Percentiles rank a stretch among this genome's conserved stretches.
phyloP scores from a whole-genome alignment of 2,329 filamentous ascomycete species.

The Daldinia eschscholtzii region DNA sequence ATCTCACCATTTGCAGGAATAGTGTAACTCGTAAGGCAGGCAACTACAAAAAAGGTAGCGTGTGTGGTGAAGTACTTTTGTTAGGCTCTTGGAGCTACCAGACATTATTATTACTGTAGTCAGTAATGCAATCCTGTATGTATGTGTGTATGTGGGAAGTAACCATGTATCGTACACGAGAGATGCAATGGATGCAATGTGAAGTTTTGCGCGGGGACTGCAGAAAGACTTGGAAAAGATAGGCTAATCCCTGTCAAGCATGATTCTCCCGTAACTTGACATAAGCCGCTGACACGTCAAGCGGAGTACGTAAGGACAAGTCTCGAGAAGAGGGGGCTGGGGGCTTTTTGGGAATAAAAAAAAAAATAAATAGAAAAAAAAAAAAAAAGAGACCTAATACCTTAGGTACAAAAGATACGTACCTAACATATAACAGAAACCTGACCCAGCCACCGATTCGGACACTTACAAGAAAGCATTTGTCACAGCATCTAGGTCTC shows the following conservation, averaged over 20 bases:
- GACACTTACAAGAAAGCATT: constrained; percentile 32
- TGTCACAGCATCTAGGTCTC: constrained; percentile 19
- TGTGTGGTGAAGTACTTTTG: neutral
- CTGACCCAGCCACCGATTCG: constrained; percentile 39
- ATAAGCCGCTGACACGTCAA: constrained; percentile 42
- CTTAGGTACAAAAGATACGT: neutral
- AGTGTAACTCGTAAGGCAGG: constrained; percentile 16
- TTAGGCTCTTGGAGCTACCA: neutral
- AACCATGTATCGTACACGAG: constrained; percentile 7
- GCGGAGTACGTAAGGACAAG: constrained; percentile 41
- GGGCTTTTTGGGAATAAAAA: constrained; percentile 8
- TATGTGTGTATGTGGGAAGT: constrained; percentile 2
- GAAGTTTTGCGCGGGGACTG: constrained; percentile 34
- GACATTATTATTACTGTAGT: neutral
- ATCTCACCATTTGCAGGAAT: constrained; percentile 40
- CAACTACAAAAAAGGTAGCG: neutral
- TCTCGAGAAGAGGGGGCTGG: constrained; percentile 34
- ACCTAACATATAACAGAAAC: constrained; percentile 1
- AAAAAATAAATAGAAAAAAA: neutral
- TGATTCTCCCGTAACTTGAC: constrained; percentile 36
- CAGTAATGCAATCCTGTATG: too few relatives aligned
- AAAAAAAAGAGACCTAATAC: neutral
- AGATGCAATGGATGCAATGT: constrained; percentile 23
- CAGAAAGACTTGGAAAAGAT: constrained; percentile 6
- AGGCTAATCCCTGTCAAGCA: constrained; percentile 36